Evolutionary conservation across 2,329 filamentous ascomycete species (phyloP).

Genomic region (Xylaria sp.): DNA sequence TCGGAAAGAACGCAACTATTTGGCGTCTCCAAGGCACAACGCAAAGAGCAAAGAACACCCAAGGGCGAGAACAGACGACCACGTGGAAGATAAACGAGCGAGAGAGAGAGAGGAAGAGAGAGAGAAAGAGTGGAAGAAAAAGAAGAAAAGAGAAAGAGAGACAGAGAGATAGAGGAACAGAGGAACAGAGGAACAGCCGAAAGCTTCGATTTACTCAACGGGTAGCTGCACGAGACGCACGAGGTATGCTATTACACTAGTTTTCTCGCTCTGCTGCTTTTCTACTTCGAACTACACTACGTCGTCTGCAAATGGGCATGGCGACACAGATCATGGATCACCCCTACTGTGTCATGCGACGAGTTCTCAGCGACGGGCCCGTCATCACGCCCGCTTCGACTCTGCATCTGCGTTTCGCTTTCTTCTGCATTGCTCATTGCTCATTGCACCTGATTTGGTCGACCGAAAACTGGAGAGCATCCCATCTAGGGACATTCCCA

Average conservation of each 20-base stretch:
- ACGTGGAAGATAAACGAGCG: constrained; percentile 7
- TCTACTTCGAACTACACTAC: constrained; percentile 25
- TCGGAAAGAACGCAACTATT: constrained; percentile 26
- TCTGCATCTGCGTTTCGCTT: constrained; percentile 20
- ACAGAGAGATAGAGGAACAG: constrained; percentile 16
- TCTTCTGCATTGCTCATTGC: constrained; percentile 14
- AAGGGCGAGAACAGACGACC: constrained; percentile 23
- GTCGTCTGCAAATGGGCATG: constrained; percentile 26
- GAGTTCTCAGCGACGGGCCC: constrained; percentile 29
- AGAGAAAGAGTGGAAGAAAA: not conserved
- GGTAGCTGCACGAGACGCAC: constrained; percentile 38
- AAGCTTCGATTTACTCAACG: constrained; percentile 34
- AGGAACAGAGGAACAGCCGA: constrained; percentile 25
- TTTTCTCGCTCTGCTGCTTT: constrained; percentile 33
- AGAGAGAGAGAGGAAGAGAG: constrained; percentile 1
- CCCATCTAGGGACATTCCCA: constrained; percentile 45
- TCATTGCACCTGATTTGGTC: constrained; percentile 26
- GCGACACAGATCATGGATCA: constrained; percentile 36
- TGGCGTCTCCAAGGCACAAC: constrained; percentile 3
- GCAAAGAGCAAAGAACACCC: constrained; percentile 22
- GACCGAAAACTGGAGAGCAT: constrained; percentile 36
- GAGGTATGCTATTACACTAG: constrained; percentile 39
- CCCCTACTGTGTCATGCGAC: constrained; percentile 36
- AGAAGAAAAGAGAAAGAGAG: constrained; percentile 5
- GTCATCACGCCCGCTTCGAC: constrained; percentile 24